These are phyloP conservation scores for Cryptosporidium parvum DNA, from an alignment of 169 alveolate genomes.

Conservation along the genomic window DNA sequence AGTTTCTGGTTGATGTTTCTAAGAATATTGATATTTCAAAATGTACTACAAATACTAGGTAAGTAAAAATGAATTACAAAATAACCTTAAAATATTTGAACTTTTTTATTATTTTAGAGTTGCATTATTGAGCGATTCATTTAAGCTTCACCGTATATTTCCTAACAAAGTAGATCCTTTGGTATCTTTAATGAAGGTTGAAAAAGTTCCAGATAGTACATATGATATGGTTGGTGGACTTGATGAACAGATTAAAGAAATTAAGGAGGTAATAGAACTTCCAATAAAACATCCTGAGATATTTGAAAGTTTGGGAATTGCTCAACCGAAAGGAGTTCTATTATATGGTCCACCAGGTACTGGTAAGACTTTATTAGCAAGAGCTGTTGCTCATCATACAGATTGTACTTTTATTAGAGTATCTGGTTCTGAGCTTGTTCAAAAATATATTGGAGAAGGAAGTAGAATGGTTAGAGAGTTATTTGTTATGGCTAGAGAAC, in stretches of 20 bases:
- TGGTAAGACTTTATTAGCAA: constrained; percentile 98
- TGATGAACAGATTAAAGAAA: constrained; percentile 97
- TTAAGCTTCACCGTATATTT: constrained; percentile 93
- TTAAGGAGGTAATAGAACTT: constrained; percentile 99
- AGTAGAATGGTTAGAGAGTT: constrained; percentile 98
- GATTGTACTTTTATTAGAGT: constrained; percentile 99
- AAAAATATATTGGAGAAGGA: constrained; percentile 99
- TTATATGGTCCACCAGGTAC: constrained; percentile 90
- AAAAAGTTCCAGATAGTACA: constrained; percentile 99
- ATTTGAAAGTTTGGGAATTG: constrained; percentile 97
- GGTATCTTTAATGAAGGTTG: constrained; percentile 99
- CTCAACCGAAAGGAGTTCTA: constrained; percentile 95
- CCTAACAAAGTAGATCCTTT: constrained; percentile 99
- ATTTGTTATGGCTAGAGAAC: constrained; percentile 96
- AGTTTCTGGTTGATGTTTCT: constrained; percentile 95
- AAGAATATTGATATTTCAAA: constrained; percentile 91
- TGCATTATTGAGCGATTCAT: constrained; percentile 87
- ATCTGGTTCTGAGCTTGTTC: constrained; percentile 98
- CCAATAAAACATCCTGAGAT: constrained; percentile 99
- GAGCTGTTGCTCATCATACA: constrained; percentile 99
- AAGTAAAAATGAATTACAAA: background rate
- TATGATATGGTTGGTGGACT: constrained; percentile 99
- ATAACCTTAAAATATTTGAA: no score
- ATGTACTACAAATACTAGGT: constrained; percentile 94
- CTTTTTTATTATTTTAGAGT: constrained; percentile 69